Conservation (phyloP, 306 rosid species). For the Canavalia ensiformis region DNA sequence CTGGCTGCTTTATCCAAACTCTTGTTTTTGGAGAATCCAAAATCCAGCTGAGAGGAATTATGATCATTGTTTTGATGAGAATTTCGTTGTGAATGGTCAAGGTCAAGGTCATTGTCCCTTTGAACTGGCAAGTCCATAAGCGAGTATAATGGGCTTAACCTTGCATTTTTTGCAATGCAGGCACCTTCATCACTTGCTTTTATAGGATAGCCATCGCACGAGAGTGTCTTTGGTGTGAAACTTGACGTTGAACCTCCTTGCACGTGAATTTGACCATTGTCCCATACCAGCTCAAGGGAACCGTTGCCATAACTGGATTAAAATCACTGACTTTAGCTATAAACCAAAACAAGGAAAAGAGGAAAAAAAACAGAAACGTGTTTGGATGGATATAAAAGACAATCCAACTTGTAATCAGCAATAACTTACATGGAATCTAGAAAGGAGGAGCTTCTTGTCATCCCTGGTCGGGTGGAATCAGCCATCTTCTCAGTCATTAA, state of each 20-base stretch:
- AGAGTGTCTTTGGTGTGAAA: constrained; percentile 21
- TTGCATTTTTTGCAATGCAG: constrained; percentile 38
- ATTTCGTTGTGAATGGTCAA: background rate
- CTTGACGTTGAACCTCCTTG: constrained; percentile 42
- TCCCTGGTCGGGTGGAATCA: constrained; percentile 34
- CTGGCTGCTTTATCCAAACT: background rate
- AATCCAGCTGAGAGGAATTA: background rate
- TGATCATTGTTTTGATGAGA: background rate
- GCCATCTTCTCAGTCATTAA: constrained; percentile 42
- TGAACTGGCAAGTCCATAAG: constrained; percentile 15
- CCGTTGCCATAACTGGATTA: constrained; percentile 45
- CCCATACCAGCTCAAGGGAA: constrained; percentile 49
- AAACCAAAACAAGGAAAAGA: background rate
- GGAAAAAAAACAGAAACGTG: background rate
- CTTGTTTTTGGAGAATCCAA: too few relatives aligned
- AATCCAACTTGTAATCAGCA: background rate
- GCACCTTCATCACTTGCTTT: constrained; percentile 28
- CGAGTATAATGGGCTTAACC: constrained; percentile 19
- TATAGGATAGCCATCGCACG: constrained; percentile 20
- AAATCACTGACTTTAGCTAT: background rate
- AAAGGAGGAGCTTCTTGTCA: constrained; percentile 26
- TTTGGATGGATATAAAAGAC: background rate
- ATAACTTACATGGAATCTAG: constrained; percentile 46
- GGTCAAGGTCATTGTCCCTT: background rate
- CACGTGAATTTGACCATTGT: constrained; percentile 44